Percentiles rank a stretch among this genome's conserved stretches.
phyloP scores from a whole-genome alignment of 176 grass and related monocot species.

The Aegilops tauschii region DNA sequence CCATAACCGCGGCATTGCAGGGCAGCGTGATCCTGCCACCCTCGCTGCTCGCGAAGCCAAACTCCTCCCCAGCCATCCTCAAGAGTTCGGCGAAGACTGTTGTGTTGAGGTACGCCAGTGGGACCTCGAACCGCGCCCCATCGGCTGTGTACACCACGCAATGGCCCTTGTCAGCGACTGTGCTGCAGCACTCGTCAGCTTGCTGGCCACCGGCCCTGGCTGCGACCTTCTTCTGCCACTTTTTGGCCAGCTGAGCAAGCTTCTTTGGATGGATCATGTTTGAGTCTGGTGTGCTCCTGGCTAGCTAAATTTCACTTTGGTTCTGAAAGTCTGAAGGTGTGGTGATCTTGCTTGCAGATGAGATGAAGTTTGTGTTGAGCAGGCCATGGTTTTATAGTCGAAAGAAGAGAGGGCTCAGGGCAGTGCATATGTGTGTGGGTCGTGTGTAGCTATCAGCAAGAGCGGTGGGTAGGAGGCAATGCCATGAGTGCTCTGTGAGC shows the following conservation, averaged over 20 bases:
- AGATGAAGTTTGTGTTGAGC: background rate
- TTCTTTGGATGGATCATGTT: constrained; percentile 42
- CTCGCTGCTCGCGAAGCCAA: constrained; percentile 5
- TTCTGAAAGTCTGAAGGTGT: background rate
- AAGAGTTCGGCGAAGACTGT: constrained; percentile 25
- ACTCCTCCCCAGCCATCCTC: constrained; percentile 30
- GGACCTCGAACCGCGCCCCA: constrained; percentile 27
- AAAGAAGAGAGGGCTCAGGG: background rate
- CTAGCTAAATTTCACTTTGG: background rate
- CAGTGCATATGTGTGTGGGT: background rate
- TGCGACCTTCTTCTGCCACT: constrained; percentile 40
- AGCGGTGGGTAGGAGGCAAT: constrained; percentile 22
- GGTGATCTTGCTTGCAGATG: background rate
- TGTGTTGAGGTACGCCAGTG: constrained; percentile 10
- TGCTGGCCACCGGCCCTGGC: background rate
- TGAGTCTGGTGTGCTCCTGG: background rate
- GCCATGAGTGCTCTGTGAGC: constrained; percentile 28
- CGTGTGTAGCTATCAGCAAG: background rate
- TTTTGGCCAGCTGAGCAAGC: constrained; percentile 42
- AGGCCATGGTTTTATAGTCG: constrained; percentile 17
- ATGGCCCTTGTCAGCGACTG: constrained; percentile 6
- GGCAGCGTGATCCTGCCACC: constrained; percentile 52
- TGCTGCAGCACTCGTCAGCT: background rate
- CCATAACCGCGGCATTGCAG: constrained; percentile 42
- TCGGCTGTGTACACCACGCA: constrained; percentile 19